Evolutionary conservation across 2,329 filamentous ascomycete genomes (phyloP).

Genomic region (Colletotrichum tropicicola): DNA sequence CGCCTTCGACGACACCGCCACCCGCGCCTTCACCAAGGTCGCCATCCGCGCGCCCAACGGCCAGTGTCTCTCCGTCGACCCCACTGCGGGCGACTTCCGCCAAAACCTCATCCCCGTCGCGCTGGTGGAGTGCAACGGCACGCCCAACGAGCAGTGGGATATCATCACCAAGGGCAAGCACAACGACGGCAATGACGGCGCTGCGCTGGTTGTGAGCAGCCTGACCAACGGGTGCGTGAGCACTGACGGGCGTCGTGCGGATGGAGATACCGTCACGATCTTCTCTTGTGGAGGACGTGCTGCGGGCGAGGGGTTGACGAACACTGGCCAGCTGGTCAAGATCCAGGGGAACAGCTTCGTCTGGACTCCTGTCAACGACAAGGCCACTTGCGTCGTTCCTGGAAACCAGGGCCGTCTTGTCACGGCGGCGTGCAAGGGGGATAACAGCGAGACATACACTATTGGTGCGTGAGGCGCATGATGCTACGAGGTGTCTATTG

Average conservation of each 20-base stretch:
- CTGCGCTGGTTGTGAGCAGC: slow-evolving; percentile 57
- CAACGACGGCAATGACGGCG: slow-evolving; percentile 50
- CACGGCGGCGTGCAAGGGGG: slow-evolving; percentile 39
- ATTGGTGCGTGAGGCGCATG: slow-evolving; percentile 31
- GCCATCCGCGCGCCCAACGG: slow-evolving; percentile 57
- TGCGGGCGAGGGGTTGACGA: slow-evolving; percentile 56
- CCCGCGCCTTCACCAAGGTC: slow-evolving; percentile 53
- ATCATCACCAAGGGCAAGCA: slow-evolving; percentile 59
- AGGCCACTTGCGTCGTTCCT: slow-evolving; percentile 53
- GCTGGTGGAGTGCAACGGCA: slow-evolving; percentile 53
- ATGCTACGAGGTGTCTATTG: not conserved
- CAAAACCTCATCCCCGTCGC: slow-evolving; percentile 61
- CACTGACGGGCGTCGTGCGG: slow-evolving; percentile 53
- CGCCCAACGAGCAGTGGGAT: slow-evolving; percentile 59
- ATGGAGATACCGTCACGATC: slow-evolving; percentile 56
- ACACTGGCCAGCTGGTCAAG: slow-evolving; percentile 58
- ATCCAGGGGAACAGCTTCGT: slow-evolving; percentile 51
- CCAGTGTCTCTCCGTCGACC: slow-evolving; percentile 60
- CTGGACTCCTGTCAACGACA: slow-evolving; percentile 54
- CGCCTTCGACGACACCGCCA: slow-evolving; percentile 55
- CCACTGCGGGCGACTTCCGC: slow-evolving; percentile 62
- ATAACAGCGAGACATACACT: slow-evolving; percentile 37
- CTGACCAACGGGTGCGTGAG: slow-evolving; percentile 61
- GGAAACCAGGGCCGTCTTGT: slow-evolving; percentile 42
- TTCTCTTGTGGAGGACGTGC: slow-evolving; percentile 63